These are phyloP conservation scores for Zygosaccharomyces bisporus DNA, from an alignment of 805 yeast species.

Conservation along the genomic window DNA sequence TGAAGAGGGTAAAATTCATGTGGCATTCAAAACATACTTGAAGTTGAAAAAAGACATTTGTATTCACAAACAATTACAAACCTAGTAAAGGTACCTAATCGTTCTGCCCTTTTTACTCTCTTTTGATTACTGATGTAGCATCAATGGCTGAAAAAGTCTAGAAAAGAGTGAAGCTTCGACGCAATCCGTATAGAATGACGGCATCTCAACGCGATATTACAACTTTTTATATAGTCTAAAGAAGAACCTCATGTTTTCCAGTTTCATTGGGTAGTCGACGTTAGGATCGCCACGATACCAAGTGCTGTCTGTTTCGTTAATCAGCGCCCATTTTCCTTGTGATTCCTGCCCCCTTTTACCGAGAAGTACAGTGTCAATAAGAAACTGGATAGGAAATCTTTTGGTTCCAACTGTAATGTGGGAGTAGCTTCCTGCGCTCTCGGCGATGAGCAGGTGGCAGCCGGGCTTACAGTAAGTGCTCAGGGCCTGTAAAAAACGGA, in stretches of 20 bases:
- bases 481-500: conserved; percentile 54
- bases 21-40: conserved; percentile 23
- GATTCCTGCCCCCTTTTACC: conserved; percentile 46
- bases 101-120: background rate
- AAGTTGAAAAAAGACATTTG: conserved; percentile 32
- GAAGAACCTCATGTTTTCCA: conserved; percentile 87
- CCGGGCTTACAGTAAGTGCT: conserved; percentile 52
- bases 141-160: background rate
- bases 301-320: conserved; percentile 65
- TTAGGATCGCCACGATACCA: conserved; percentile 67
- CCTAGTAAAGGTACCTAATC: too few relatives aligned
- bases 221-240: conserved; percentile 65
- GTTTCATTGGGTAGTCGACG: conserved; percentile 58
- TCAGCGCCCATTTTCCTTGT: conserved; percentile 60
- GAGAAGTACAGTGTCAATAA: conserved; percentile 67
- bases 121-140: background rate
- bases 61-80: too few relatives aligned
- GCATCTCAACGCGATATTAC: conserved; percentile 1
- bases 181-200: background rate
- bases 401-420: conserved; percentile 72
- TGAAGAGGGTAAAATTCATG: background rate
- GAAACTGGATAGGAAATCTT: conserved; percentile 75
- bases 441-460: conserved; percentile 62
- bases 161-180: background rate
- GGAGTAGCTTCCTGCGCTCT: conserved; percentile 88